Percentiles rank a stretch among this genome's conserved stretches.
Evolutionary conservation across 2,329 filamentous ascomycete genomes (phyloP).

Genomic region (Colletotrichum orchidophilum): DNA sequence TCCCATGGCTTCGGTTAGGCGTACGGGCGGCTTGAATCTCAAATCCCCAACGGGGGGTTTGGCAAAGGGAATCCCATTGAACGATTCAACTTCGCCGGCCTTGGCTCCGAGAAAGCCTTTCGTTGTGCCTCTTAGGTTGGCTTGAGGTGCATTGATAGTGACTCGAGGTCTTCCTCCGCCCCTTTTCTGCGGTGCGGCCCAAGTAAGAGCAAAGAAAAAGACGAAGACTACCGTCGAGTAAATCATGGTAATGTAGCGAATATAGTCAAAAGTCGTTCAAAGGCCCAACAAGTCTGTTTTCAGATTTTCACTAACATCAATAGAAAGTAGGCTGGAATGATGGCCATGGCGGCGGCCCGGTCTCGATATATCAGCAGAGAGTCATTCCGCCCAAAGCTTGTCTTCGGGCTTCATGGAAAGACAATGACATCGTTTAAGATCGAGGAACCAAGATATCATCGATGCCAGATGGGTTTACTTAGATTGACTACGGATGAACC

Average conservation of each 20-base stretch:
- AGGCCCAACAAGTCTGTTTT: not conserved
- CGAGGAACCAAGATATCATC: not conserved
- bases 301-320: not conserved
- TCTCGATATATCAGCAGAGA: slow-evolving; percentile 1
- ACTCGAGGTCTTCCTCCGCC: slow-evolving; percentile 4
- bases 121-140: slow-evolving; percentile 15
- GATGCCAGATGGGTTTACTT: not conserved
- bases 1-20: slow-evolving; percentile 38
- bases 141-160: slow-evolving; percentile 20
- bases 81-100: slow-evolving; percentile 58
- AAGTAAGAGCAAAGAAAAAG: not conserved
- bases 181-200: slow-evolving; percentile 6
- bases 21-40: slow-evolving; percentile 54
- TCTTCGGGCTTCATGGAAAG: not conserved
- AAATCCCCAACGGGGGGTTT: slow-evolving; percentile 63
- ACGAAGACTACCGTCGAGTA: not conserved
- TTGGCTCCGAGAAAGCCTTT: slow-evolving; percentile 25
- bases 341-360: not conserved
- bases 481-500: slow-evolving; percentile 21
- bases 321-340: not conserved
- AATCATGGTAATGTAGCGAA: not conserved
- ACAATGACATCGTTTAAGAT: slow-evolving; percentile 26
- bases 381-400: not conserved
- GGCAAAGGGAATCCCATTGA: slow-evolving; percentile 66
- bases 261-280: not conserved